Evolutionary conservation across 306 rosid genomes (phyloP).

Genomic region (Ormosia emarginata): DNA sequence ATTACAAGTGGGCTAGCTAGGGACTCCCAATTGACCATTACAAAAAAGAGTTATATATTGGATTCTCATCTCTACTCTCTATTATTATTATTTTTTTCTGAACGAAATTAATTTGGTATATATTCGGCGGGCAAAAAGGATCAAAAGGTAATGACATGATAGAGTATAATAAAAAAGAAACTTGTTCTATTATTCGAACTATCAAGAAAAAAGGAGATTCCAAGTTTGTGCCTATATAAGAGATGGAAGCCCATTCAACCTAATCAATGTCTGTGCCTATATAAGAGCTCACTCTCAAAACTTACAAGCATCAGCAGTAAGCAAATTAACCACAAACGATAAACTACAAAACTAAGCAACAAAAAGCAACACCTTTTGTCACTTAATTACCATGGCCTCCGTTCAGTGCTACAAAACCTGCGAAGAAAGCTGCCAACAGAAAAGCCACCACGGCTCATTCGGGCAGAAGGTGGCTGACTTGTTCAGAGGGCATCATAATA

Average conservation of each 20-base stretch:
- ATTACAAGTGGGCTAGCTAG: not conserved
- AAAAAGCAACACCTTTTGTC: not conserved
- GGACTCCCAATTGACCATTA: not conserved
- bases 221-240: not conserved
- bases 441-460: not conserved
- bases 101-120: conserved; percentile 24
- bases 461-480: conserved; percentile 23
- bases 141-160: not conserved
- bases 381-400: conserved; percentile 11
- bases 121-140: conserved; percentile 29
- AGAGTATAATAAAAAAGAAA: not conserved
- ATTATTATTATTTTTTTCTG: not conserved
- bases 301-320: not conserved
- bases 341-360: not conserved
- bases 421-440: conserved; percentile 16
- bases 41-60: not conserved
- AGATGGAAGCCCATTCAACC: not conserved
- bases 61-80: not conserved
- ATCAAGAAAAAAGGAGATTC: conserved; percentile 22
- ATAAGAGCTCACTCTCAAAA: not conserved
- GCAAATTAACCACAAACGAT: not conserved
- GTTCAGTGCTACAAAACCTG: conserved; percentile 24
- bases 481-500: conserved; percentile 6
- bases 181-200: not conserved
- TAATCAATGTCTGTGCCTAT: too few relatives aligned